Evolutionary conservation across 257 asterid genomes (phyloP).

Genomic region (Forsythia viridissima): DNA sequence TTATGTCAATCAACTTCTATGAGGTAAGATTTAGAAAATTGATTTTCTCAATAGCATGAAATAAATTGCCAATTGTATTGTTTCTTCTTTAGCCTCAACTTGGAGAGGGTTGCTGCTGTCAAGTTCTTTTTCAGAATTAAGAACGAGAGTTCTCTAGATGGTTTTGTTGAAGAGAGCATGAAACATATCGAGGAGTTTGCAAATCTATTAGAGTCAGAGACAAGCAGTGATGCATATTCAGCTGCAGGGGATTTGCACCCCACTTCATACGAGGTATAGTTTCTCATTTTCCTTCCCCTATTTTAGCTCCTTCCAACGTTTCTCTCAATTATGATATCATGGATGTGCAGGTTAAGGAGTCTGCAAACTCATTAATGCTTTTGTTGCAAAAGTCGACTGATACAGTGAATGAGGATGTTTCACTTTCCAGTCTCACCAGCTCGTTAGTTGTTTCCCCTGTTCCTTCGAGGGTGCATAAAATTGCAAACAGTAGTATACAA

Average conservation of each 20-base stretch:
- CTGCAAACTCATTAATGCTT: conserved; percentile 49
- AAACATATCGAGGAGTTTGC: conserved; percentile 61
- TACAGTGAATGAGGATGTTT: conserved; percentile 46
- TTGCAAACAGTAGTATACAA: conserved; percentile 50
- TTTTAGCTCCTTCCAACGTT: conserved; percentile 5
- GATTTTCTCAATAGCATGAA: background rate
- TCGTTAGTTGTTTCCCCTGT: conserved; percentile 37
- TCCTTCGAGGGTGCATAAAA: conserved; percentile 54
- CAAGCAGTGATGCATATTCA: conserved; percentile 29
- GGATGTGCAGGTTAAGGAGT: conserved; percentile 60
- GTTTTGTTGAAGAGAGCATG: conserved; percentile 52
- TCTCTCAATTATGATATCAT: conserved; percentile 17
- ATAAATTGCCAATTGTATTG: conserved; percentile 1
- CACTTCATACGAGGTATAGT: conserved; percentile 40
- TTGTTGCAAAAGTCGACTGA: conserved; percentile 56
- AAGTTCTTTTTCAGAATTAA: conserved; percentile 64
- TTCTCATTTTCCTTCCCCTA: background rate
- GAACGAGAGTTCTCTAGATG: conserved; percentile 36
- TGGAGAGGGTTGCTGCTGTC: conserved; percentile 63
- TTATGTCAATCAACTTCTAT: background rate
- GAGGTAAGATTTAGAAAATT: background rate
- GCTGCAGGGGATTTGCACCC: conserved; percentile 29
- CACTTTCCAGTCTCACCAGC: conserved; percentile 35
- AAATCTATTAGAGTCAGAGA: conserved; percentile 45
- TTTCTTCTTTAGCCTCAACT: conserved; percentile 53